Evolutionary conservation across 768 basidiomycete species (phyloP).

Genomic region (Mycena kentingensis): DNA sequence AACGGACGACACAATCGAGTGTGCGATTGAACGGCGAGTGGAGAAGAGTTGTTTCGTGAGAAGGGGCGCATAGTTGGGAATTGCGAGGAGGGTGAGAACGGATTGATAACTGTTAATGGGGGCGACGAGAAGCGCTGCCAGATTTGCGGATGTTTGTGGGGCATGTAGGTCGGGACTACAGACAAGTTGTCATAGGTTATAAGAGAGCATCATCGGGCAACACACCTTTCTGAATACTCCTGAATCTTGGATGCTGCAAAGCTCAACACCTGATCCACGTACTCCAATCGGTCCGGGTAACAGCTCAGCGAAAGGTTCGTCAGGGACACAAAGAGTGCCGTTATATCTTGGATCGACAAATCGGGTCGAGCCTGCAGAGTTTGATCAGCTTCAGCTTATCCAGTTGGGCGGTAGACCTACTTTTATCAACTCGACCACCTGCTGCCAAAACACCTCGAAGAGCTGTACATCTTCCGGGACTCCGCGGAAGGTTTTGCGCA

Average conservation of each 20-base stretch:
- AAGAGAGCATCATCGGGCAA: background rate
- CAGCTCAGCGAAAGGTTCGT: slow-evolving; percentile 95
- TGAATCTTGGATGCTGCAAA: slow-evolving; percentile 87
- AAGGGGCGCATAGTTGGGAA: slow-evolving; percentile 85
- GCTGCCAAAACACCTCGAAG: slow-evolving; percentile 99
- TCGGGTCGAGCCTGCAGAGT: slow-evolving; percentile 92
- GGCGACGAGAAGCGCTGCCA: slow-evolving; percentile 88
- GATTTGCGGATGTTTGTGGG: slow-evolving; percentile 83
- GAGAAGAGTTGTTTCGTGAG: slow-evolving; percentile 85
- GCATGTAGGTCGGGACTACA: slow-evolving; percentile 84
- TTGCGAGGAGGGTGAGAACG: slow-evolving; percentile 93
- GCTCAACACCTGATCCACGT: slow-evolving; percentile 92
- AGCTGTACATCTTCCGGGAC: slow-evolving; percentile 93
- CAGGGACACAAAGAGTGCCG: slow-evolving; percentile 91
- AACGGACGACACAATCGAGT: slow-evolving; percentile 91
- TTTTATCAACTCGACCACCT: slow-evolving; percentile 97
- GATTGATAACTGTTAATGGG: slow-evolving; percentile 97
- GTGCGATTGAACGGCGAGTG: slow-evolving; percentile 89
- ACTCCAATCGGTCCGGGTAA: slow-evolving; percentile 95
- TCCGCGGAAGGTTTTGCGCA: slow-evolving; percentile 90
- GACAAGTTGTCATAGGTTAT: slow-evolving; percentile 13
- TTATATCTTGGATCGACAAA: slow-evolving; percentile 95
- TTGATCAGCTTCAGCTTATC: too few species aligned
- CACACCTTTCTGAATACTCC: slow-evolving; percentile 79
- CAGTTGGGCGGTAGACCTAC: slow-evolving; percentile 42